Evolutionary conservation across 1,139 yeast species (phyloP), one percentile per base, ranked within the genome.

Genomic region (Kurtzmaniella natalensis): DNA sequence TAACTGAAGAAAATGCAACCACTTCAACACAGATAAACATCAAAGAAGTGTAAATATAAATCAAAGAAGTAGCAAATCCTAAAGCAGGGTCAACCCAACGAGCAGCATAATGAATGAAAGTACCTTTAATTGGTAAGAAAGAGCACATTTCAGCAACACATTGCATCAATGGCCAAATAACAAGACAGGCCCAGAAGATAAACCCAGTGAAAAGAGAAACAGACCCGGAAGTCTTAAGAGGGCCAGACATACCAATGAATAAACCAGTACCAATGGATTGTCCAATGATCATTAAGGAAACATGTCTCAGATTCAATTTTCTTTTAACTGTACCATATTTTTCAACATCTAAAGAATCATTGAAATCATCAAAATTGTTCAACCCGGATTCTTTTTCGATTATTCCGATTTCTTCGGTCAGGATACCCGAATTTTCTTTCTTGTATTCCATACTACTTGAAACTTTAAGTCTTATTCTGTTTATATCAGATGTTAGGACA

Each of bases 241-340:
- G 69, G 3, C 55, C 36, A 13, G 59, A 50, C 32, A 64, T 45
- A 14, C 70, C 69, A 24, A 65, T 51, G 44, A 64, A 70, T 30
- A 70, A 52, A 33, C 77, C 78, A 3, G 74, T 63, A 20, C 77
- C 76, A 31, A 72, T 68, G 37, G 69, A 56, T 37, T 72, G 75
- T n/a, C 78, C 77, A 31, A 72, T 64, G 32, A 72, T 67, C 60
- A 72, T 67, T 45, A 72, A 59, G 28, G 67, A 57, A 15, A 72
- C 65, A 48, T 72, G 78, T 30, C 78, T 57, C 9, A 66, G 51
- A 27, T 58, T 56, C 28, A 72, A 53, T 30, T 60, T 61, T 41
- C 76, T 55, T 38, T 62, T 48, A 21, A 66, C 61, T 27, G 45
- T 43, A 17, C 70, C 70, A 40, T 62, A 60, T 32, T 59, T 55